These are phyloP conservation scores for Geotrichum klebahnii DNA, from an alignment of 1,139 yeast genomes.

Conservation along the genomic window DNA sequence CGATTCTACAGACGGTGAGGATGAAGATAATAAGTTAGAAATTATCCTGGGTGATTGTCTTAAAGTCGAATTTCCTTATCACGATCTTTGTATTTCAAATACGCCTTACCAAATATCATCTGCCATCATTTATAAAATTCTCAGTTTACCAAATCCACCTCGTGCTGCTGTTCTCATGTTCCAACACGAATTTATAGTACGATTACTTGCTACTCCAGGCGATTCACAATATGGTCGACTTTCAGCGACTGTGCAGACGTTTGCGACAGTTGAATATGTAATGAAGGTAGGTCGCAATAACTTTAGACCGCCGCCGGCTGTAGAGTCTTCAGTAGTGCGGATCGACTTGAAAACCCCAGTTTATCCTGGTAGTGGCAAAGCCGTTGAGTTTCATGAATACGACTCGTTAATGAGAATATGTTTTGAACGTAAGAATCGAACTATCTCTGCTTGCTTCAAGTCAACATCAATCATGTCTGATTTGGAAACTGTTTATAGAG, in stretches of 20 bases:
- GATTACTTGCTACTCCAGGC: constrained; percentile 91
- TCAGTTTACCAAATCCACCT: constrained; percentile 90
- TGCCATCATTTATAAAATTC: constrained; percentile 85
- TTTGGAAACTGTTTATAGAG: constrained; percentile 74
- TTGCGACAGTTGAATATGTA: constrained; percentile 95
- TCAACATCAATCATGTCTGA: constrained; percentile 73
- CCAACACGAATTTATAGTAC: constrained; percentile 91
- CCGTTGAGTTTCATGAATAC: constrained; percentile 91
- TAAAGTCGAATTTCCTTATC: constrained; percentile 90
- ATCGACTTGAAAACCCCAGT: constrained; percentile 79
- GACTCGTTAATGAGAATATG: constrained; percentile 88
- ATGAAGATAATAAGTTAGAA: constrained; percentile 83
- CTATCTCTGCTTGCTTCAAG: constrained; percentile 90
- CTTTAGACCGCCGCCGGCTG: constrained; percentile 97
- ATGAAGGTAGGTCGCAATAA: constrained; percentile 97
- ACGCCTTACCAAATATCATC: constrained; percentile 97
- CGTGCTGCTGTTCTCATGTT: constrained; percentile 95
- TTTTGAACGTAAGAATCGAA: constrained; percentile 88
- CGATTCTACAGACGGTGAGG: too few relatives aligned
- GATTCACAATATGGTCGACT: constrained; percentile 85
- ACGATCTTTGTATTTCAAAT: constrained; percentile 91
- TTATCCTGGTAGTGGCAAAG: background rate
- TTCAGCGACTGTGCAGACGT: constrained; percentile 96
- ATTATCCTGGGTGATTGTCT: constrained; percentile 91
- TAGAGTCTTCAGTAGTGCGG: constrained; percentile 91